These are phyloP conservation scores for Sparassis latifolia DNA, from an alignment of 1,284 basidiomycete genomes.

Conservation along the genomic window DNA sequence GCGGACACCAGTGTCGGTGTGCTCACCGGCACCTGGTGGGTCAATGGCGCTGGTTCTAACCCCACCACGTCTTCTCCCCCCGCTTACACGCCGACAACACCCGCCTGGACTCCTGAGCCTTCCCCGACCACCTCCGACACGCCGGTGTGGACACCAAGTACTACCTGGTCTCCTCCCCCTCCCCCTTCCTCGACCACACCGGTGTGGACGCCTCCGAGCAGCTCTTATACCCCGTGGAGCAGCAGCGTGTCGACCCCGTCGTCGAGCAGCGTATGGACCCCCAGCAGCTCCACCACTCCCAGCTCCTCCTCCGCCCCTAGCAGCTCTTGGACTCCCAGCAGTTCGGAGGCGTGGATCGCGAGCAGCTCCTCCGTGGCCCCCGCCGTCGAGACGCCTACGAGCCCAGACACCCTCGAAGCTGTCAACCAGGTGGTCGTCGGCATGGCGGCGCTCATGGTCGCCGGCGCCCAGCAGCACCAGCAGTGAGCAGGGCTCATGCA, in stretches of 20 bases:
- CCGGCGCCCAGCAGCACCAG: slow-evolving; percentile 10
- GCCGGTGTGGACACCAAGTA: slow-evolving; percentile 7
- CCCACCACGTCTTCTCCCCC: slow-evolving; percentile 7
- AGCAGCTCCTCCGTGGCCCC: slow-evolving; percentile 26
- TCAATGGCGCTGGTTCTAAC: slow-evolving; percentile 34
- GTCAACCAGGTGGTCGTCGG: slow-evolving; percentile 34
- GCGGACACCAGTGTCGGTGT: slow-evolving; percentile 26
- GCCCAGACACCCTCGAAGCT: slow-evolving; percentile 27
- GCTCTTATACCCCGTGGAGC: slow-evolving; percentile 22
- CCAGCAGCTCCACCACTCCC: slow-evolving; percentile 6
- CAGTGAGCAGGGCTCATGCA: neutral
- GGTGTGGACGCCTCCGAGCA: slow-evolving; percentile 14
- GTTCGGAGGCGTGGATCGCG: slow-evolving; percentile 6
- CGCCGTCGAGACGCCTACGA: slow-evolving; percentile 18
- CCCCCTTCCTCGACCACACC: slow-evolving; percentile 15
- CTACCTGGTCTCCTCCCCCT: neutral
- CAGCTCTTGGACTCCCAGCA: slow-evolving; percentile 13
- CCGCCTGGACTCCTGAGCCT: slow-evolving; percentile 13
- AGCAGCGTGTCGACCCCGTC: slow-evolving; percentile 13
- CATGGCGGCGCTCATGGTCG: slow-evolving; percentile 29
- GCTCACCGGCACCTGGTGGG: slow-evolving; percentile 16
- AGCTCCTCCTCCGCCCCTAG: slow-evolving; percentile 15
- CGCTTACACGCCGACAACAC: slow-evolving; percentile 13
- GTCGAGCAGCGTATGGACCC: slow-evolving; percentile 2
- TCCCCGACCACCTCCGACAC: slow-evolving; percentile 16